Evolutionary conservation across 1,284 basidiomycete genomes (phyloP).

Genomic region (Cutaneotrichosporon sp.): DNA sequence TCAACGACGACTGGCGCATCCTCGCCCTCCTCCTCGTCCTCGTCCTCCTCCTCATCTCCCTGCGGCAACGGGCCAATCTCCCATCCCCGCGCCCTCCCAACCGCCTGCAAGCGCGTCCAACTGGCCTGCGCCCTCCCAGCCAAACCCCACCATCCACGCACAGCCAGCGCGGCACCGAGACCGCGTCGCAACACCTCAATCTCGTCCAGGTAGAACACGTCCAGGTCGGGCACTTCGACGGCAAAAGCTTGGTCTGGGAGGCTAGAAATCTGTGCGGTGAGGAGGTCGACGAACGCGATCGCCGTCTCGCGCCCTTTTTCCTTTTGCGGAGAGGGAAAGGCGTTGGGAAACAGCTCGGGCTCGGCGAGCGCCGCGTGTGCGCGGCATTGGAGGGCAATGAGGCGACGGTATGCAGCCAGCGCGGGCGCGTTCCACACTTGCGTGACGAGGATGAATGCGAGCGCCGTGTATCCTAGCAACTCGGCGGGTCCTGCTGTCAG

Average conservation of each 20-base stretch:
- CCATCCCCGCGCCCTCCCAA: slow-evolving; percentile 35
- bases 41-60: slow-evolving; percentile 35
- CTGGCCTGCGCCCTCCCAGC: slow-evolving; percentile 13
- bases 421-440: slow-evolving; percentile 53
- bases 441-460: slow-evolving; percentile 53
- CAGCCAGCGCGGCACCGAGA: slow-evolving; percentile 26
- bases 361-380: slow-evolving; percentile 30
- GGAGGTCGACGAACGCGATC: slow-evolving; percentile 33
- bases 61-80: slow-evolving; percentile 25
- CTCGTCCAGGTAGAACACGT: slow-evolving; percentile 47
- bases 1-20: slow-evolving; percentile 52
- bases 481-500: slow-evolving; percentile 40
- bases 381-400: slow-evolving; percentile 49
- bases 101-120: slow-evolving; percentile 23
- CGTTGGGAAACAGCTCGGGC: slow-evolving; percentile 8
- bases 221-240: slow-evolving; percentile 53
- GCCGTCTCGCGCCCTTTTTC: slow-evolving; percentile 9
- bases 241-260: slow-evolving; percentile 50
- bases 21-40: slow-evolving; percentile 51
- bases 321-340: neutral
- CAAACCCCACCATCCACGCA: slow-evolving; percentile 14
- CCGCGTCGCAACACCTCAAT: slow-evolving; percentile 39
- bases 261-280: slow-evolving; percentile 46
- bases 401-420: slow-evolving; percentile 50
- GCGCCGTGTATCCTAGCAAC: slow-evolving; percentile 51